phyloP scores from a whole-genome alignment of 768 basidiomycete species.

The Gloeostereum incarnatum region DNA sequence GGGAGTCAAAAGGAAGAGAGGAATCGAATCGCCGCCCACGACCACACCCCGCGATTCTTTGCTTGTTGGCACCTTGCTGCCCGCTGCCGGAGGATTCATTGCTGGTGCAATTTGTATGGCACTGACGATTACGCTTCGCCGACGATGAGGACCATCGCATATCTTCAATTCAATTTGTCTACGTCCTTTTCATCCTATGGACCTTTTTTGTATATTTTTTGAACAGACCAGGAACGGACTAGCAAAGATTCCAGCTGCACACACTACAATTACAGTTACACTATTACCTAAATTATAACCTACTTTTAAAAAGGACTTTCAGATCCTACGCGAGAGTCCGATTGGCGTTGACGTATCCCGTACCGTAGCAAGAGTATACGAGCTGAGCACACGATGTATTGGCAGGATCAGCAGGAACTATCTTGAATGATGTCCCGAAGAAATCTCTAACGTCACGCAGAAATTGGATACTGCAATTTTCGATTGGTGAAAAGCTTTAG shows the following conservation, averaged over 20 bases:
- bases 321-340: constrained; percentile 8
- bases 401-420: constrained; percentile 49
- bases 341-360: constrained; percentile 87
- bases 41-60: constrained; percentile 1
- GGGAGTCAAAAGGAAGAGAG: background rate
- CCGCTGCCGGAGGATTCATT: constrained; percentile 27
- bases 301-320: background rate
- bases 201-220: no score
- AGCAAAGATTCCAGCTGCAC: background rate
- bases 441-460: constrained; percentile 72
- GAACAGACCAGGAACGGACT: no score
- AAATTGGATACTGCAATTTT: constrained; percentile 70
- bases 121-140: constrained; percentile 19
- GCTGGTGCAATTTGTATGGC: constrained; percentile 31
- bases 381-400: constrained; percentile 49
- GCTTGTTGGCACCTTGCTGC: constrained; percentile 9
- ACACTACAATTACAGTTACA: background rate
- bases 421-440: constrained; percentile 93
- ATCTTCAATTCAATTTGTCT: no score
- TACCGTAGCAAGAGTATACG: constrained; percentile 84
- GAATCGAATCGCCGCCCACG: no score
- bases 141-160: constrained; percentile 14
- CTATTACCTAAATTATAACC: background rate
- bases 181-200: no score
- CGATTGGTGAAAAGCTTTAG: background rate